Conservation (phyloP, 2,329 filamentous ascomycete species). For the Fonsecaea monophora region DNA sequence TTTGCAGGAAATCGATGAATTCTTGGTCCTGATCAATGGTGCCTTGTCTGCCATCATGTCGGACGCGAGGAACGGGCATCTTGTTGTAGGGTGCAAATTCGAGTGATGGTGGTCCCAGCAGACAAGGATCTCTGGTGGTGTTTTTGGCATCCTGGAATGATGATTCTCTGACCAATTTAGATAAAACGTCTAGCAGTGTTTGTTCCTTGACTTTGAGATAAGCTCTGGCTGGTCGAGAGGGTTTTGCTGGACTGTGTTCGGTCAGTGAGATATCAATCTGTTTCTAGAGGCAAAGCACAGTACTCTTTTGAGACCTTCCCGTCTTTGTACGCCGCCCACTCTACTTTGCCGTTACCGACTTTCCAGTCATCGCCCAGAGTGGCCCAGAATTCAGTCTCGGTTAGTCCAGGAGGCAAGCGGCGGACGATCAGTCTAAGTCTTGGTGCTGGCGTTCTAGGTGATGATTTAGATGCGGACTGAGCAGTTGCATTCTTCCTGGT, state of each 20-base stretch:
- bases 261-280: slow-evolving; percentile 32
- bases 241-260: slow-evolving; percentile 73
- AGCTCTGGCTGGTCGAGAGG: slow-evolving; percentile 78
- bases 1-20: slow-evolving; percentile 91
- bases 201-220: slow-evolving; percentile 82
- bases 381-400: slow-evolving; percentile 74
- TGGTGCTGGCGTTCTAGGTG: slow-evolving; percentile 56
- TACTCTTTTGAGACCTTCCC: slow-evolving; percentile 87
- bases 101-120: slow-evolving; percentile 78
- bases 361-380: slow-evolving; percentile 83
- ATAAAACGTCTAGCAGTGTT: slow-evolving; percentile 70
- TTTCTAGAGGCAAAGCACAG: slow-evolving; percentile 43
- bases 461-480: slow-evolving; percentile 51
- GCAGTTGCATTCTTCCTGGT: slow-evolving; percentile 55
- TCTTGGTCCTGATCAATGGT: slow-evolving; percentile 97
- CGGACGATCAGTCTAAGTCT: slow-evolving; percentile 86
- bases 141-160: slow-evolving; percentile 83
- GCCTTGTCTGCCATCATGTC: slow-evolving; percentile 83
- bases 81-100: slow-evolving; percentile 87
- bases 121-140: slow-evolving; percentile 71
- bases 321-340: slow-evolving; percentile 77
- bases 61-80: slow-evolving; percentile 74
- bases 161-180: slow-evolving; percentile 71
- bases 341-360: slow-evolving; percentile 77
- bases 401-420: slow-evolving; percentile 84